These are phyloP conservation scores for Hericium alpestre DNA, from an alignment of 768 basidiomycete species.

Conservation along the genomic window DNA sequence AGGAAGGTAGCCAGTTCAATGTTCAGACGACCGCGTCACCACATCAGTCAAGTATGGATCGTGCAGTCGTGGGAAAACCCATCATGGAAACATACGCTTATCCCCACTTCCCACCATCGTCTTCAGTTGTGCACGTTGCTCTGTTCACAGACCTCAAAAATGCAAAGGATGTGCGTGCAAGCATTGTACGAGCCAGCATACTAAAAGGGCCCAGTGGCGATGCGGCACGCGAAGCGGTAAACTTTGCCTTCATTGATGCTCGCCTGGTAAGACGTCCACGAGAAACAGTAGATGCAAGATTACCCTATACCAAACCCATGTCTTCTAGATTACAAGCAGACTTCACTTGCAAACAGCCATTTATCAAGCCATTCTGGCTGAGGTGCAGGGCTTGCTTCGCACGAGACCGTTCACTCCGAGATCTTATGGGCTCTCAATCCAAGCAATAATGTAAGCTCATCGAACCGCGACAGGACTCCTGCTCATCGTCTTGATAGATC, in stretches of 20 bases:
- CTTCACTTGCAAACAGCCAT: conserved; percentile 79
- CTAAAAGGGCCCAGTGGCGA: conserved; percentile 52
- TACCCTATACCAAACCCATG: conserved; percentile 1
- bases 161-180: conserved; percentile 42
- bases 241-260: conserved; percentile 88
- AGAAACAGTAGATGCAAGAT: background rate
- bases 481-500: conserved; percentile 42
- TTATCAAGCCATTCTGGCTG: conserved; percentile 68
- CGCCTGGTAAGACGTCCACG: conserved; percentile 46
- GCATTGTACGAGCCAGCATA: conserved; percentile 64
- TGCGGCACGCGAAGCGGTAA: conserved; percentile 61
- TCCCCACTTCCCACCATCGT: conserved; percentile 35
- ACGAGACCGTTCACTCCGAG: conserved; percentile 91
- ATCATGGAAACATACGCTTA: conserved; percentile 48
- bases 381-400: conserved; percentile 45
- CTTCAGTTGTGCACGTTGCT: conserved; percentile 42
- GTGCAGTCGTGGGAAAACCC: conserved; percentile 7
- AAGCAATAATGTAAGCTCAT: conserved; percentile 60
- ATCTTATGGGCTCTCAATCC: conserved; percentile 82
- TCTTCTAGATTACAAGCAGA: conserved; percentile 62
- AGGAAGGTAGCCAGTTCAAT: background rate
- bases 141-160: conserved; percentile 63
- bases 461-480: too few relatives aligned
- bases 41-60: background rate
- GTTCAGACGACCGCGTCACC: background rate